These are phyloP conservation scores for Triticum urartu DNA, from an alignment of 176 grass and related monocot species.

Conservation along the genomic window DNA sequence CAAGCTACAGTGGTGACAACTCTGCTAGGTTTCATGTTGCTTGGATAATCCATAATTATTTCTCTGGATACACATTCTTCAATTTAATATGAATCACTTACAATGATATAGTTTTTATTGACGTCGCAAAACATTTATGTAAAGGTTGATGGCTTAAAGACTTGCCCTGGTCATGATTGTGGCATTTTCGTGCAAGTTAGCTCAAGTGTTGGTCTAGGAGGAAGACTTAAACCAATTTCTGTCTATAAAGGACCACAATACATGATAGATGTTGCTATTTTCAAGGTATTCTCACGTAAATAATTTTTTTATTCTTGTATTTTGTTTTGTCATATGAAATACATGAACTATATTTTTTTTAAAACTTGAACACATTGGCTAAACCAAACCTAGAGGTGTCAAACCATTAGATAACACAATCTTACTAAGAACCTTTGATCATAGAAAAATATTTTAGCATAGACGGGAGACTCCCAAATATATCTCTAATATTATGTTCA, in stretches of 20 bases:
- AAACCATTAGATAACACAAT: background rate
- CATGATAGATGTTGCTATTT: background rate
- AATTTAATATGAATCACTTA: background rate
- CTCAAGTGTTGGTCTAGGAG: background rate
- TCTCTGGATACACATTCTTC: background rate
- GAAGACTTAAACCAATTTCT: constrained; percentile 8
- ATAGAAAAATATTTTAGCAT: background rate
- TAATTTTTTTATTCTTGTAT: background rate
- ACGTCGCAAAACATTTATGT: background rate
- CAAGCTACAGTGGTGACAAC: constrained; percentile 7
- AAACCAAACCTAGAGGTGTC: background rate
- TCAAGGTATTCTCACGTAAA: constrained; percentile 9
- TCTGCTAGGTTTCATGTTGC: constrained; percentile 15
- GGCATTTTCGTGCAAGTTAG: constrained; percentile 37
- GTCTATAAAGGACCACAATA: constrained; percentile 9
- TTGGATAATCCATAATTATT: background rate
- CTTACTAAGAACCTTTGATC: background rate
- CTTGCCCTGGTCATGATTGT: constrained; percentile 1
- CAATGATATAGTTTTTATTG: background rate
- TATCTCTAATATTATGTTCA: background rate
- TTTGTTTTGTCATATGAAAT: background rate
- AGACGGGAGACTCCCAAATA: background rate
- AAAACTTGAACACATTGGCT: background rate
- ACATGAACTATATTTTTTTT: background rate
- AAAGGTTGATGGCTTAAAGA: background rate